Conservation (phyloP, 164 flowering plant species). For the Dillenia suffruticosa region DNA sequence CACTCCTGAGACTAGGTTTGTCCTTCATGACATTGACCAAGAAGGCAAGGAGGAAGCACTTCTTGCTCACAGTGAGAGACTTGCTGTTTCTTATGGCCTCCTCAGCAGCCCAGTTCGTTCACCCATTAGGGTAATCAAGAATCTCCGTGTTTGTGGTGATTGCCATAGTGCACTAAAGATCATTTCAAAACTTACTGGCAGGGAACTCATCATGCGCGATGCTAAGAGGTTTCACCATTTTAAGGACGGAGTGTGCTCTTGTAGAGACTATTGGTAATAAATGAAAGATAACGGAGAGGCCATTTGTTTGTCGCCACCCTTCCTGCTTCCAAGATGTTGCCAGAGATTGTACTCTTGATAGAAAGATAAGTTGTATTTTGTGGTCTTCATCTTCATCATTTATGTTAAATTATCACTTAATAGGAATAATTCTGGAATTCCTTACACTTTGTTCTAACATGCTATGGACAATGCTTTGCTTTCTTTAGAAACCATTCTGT, state of each 20-base stretch:
- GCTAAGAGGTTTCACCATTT: constrained; percentile 65
- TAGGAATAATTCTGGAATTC: too few relatives aligned
- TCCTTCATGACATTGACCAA: constrained; percentile 65
- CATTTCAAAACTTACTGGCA: constrained; percentile 44
- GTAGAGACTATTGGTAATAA: constrained; percentile 51
- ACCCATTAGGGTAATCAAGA: constrained; percentile 51
- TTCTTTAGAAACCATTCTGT: too few relatives aligned
- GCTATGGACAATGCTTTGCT: too few relatives aligned
- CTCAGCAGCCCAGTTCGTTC: constrained; percentile 45
- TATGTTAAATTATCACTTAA: too few relatives aligned
- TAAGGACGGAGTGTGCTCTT: constrained; percentile 47
- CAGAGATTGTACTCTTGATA: too few relatives aligned
- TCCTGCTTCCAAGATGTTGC: too few relatives aligned
- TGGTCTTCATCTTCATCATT: too few relatives aligned
- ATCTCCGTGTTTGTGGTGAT: constrained; percentile 67
- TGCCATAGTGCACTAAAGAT: constrained; percentile 56
- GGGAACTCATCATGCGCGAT: constrained; percentile 47
- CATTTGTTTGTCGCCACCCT: too few relatives aligned
- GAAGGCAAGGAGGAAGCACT: constrained; percentile 70
- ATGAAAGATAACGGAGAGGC: background rate
- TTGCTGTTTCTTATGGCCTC: constrained; percentile 53
- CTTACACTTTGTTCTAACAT: too few relatives aligned
- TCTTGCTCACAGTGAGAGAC: constrained; percentile 65
- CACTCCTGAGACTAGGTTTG: constrained; percentile 50
- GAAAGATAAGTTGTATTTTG: too few relatives aligned